These are phyloP conservation scores for Colletotrichum falcatum DNA, from an alignment of 2,329 filamentous ascomycete species.

Conservation along the genomic window DNA sequence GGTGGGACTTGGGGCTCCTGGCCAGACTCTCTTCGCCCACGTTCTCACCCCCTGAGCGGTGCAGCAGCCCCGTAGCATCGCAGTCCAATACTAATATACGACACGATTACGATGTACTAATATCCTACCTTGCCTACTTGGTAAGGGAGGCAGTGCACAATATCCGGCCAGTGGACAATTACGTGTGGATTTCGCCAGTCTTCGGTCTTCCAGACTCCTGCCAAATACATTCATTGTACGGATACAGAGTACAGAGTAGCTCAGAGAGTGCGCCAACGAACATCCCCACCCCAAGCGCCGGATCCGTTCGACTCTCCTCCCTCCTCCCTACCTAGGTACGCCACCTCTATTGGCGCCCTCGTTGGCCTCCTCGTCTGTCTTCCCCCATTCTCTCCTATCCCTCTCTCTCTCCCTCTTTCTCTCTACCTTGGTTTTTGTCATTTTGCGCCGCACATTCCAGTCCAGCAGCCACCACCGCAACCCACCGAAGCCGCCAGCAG, in stretches of 20 bases:
- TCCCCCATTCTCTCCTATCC: constrained; percentile 1
- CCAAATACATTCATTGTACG: constrained; percentile 1
- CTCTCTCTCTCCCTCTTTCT: background rate
- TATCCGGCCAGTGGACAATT: background rate
- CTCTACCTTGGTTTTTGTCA: background rate
- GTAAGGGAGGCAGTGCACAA: too few species aligned
- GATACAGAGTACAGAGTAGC: too few species aligned
- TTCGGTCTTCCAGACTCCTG: constrained; percentile 7
- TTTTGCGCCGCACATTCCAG: constrained; percentile 24
- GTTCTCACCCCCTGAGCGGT: constrained; percentile 31
- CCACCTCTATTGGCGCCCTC: background rate
- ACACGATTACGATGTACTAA: background rate
- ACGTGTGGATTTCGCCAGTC: background rate
- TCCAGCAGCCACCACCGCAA: constrained; percentile 20
- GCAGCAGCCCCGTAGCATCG: constrained; percentile 33
- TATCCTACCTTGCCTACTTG: background rate
- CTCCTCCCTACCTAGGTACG: background rate
- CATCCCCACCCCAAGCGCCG: constrained; percentile 28
- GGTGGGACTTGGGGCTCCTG: constrained; percentile 2
- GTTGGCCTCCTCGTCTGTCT: background rate
- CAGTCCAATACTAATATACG: constrained; percentile 11
- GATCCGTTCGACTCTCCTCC: constrained; percentile 18
- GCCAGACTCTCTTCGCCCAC: constrained; percentile 14
- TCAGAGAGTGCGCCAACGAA: constrained; percentile 27
- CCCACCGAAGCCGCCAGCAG: constrained; percentile 11